Percentiles rank a stretch among this genome's conserved stretches.
These are phyloP conservation scores for Glarea lozoyensis DNA, from an alignment of 495 filamentous ascomycete genomes.

Conservation along the genomic window DNA sequence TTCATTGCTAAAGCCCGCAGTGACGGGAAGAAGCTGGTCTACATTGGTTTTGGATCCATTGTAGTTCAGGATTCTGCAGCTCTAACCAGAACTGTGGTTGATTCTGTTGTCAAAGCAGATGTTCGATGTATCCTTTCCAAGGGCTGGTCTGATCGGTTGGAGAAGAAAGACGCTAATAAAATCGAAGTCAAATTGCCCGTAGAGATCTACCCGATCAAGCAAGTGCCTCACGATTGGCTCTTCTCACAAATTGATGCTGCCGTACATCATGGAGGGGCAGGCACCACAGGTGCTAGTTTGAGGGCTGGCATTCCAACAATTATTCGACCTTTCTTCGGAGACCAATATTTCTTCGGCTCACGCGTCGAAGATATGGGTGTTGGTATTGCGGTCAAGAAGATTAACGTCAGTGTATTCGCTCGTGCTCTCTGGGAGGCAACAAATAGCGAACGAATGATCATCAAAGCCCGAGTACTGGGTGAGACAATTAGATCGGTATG, in stretches of 20 bases:
- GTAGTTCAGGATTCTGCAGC: constrained; percentile 86
- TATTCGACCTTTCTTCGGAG: constrained; percentile 94
- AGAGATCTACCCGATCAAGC: constrained; percentile 79
- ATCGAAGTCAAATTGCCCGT: constrained; percentile 66
- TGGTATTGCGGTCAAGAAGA: constrained; percentile 79
- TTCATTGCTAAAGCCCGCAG: constrained; percentile 75
- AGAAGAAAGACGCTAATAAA: constrained; percentile 28
- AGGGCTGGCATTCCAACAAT: constrained; percentile 90
- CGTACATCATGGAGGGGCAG: constrained; percentile 88
- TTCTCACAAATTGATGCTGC: constrained; percentile 92
- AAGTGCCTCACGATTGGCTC: constrained; percentile 94
- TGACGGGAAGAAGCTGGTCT: constrained; percentile 87
- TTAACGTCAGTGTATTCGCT: constrained; percentile 74
- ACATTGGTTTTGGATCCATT: constrained; percentile 94
- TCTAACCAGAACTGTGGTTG: constrained; percentile 81
- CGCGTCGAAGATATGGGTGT: constrained; percentile 89
- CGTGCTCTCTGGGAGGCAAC: constrained; percentile 89
- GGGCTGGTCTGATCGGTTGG: constrained; percentile 94
- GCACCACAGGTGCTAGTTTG: constrained; percentile 90
- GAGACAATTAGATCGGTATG: constrained; percentile 79
- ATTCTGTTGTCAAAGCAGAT: constrained; percentile 84
- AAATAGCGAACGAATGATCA: constrained; percentile 79
- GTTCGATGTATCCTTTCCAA: constrained; percentile 94
- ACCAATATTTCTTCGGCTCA: constrained; percentile 91
- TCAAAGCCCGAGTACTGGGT: constrained; percentile 72